A percentile compares a stretch with the other conserved stretches of the same genome.
Conservation (phyloP, 495 filamentous ascomycete species). For the Aspergillus sclerotiicarbonarius region DNA sequence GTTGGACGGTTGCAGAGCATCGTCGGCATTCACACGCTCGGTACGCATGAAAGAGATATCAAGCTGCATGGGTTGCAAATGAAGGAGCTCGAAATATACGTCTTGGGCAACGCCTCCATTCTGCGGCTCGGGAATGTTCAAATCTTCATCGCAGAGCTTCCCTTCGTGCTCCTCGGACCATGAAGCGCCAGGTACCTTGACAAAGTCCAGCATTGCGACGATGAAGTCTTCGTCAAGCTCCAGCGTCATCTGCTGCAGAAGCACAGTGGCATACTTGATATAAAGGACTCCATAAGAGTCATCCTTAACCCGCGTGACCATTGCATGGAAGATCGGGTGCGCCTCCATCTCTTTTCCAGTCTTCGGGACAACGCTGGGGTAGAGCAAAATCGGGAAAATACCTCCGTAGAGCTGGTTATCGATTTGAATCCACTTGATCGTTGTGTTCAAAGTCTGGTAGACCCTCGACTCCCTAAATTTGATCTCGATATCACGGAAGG, state of each 20-base stretch:
- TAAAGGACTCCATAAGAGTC: constrained; percentile 97
- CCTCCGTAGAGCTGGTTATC: constrained; percentile 98
- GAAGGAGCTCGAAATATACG: constrained; percentile 95
- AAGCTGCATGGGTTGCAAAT: constrained; percentile 96
- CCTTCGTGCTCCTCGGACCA: constrained; percentile 83
- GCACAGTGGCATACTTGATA: constrained; percentile 93
- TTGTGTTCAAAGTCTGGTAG: constrained; percentile 84
- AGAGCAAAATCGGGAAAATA: constrained; percentile 95
- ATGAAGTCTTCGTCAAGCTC: constrained; percentile 98
- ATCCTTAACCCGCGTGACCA: constrained; percentile 92
- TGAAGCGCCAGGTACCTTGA: constrained; percentile 88
- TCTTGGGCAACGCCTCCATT: constrained; percentile 80
- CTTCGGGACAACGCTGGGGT: constrained; percentile 98
- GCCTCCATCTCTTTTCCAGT: constrained; percentile 95
- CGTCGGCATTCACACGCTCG: constrained; percentile 93
- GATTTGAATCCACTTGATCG: constrained; percentile 98
- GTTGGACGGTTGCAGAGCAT: constrained; percentile 79
- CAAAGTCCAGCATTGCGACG: constrained; percentile 91
- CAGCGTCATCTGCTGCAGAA: constrained; percentile 96
- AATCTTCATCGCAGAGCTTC: constrained; percentile 79
- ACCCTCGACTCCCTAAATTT: constrained; percentile 88
- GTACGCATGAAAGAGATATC: constrained; percentile 97
- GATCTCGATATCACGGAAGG: constrained; percentile 87
- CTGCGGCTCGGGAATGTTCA: constrained; percentile 91
- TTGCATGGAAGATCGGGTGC: constrained; percentile 89